A percentile compares a stretch with the other conserved stretches of the same genome.
Conservation (phyloP, 805 yeast species). For the Candida odintsovae region DNA sequence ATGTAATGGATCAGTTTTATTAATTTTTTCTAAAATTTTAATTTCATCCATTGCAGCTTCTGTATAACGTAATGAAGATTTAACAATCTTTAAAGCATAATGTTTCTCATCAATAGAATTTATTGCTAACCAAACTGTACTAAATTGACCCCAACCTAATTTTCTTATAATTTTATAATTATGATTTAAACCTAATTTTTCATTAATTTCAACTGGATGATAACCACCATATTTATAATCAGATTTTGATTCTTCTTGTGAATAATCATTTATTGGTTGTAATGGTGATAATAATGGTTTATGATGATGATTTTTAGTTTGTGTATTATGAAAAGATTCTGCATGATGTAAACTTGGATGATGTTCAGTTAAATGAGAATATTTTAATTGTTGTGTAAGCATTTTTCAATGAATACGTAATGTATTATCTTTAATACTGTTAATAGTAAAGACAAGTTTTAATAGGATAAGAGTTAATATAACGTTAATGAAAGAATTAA, state of each 20-base stretch:
- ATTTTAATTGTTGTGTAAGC: not conserved
- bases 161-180: slow-evolving; percentile 47
- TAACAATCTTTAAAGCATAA: slow-evolving; percentile 59
- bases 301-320: not conserved
- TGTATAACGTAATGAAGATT: slow-evolving; percentile 45
- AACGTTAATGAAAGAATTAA: too few species aligned
- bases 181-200: slow-evolving; percentile 39
- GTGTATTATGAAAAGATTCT: slow-evolving; percentile 9
- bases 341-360: slow-evolving; percentile 14
- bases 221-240: slow-evolving; percentile 61
- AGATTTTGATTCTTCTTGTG: slow-evolving; percentile 41
- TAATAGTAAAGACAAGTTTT: too few species aligned
- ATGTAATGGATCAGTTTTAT: slow-evolving; percentile 29
- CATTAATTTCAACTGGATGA: slow-evolving; percentile 56
- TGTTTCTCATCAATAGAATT: slow-evolving; percentile 34
- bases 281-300: not conserved
- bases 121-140: slow-evolving; percentile 64
- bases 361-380: slow-evolving; percentile 10
- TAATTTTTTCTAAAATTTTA: slow-evolving; percentile 35
- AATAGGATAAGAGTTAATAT: too few species aligned
- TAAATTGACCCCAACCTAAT: slow-evolving; percentile 69
- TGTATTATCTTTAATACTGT: too few species aligned
- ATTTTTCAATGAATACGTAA: too few species aligned
- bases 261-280: slow-evolving; percentile 2
- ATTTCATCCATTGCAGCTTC: slow-evolving; percentile 67